Base-by-base conservation (phyloP, 2,329 filamentous ascomycete genomes). In the Phaeoacremonium minimum region DNA sequence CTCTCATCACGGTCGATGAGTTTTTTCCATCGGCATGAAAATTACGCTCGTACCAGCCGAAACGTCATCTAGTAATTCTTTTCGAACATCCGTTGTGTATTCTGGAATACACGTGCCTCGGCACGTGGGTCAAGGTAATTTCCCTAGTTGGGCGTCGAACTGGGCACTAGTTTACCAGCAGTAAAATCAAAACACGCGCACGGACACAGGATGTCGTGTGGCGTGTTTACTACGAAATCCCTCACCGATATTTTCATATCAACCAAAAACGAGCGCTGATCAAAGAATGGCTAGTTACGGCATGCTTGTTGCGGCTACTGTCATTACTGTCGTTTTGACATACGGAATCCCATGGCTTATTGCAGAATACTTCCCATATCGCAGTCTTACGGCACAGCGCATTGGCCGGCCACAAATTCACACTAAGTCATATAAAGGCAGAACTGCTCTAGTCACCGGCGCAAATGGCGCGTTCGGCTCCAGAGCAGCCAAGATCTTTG, bases 401-500 rank as follows among this genome's bases (percentile, higher is more conserved):
- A 42, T 44, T 18, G 57, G 57, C 32, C 46, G 46, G 35, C 59
- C 59, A 11, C 55, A 52, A 1, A 54, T 62, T 2, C 45, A 20
- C 9, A 61, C 59, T 16, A 39, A 58, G 19, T 62, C 59, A 2
- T 63, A 62, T 47, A 47, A 49, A 12, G 59, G 59, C 20, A 47
- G 59, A 12, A 62, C 59, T 5, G 58, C 45, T 1, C 48, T 63
- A 5, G 55, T 61, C 33, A 61, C 58, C 1, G 57, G 58, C 12
- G 58, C 58, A 1, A 60, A 60, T 28, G 56, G 59, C 8, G 59
- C 59, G 3, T 63, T 53, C 30, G 60, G 60, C 1, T 61, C 56
- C 1, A 46, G 58, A 5, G 57, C 58, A 5, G 56, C 59, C 8
- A 59, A 56, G 37, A 46, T 62, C 6, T 60, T 63, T 40, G 59